These are phyloP conservation scores for Paraphaeosphaeria sporulosa DNA, from an alignment of 2,329 filamentous ascomycete species.

Conservation along the genomic window DNA sequence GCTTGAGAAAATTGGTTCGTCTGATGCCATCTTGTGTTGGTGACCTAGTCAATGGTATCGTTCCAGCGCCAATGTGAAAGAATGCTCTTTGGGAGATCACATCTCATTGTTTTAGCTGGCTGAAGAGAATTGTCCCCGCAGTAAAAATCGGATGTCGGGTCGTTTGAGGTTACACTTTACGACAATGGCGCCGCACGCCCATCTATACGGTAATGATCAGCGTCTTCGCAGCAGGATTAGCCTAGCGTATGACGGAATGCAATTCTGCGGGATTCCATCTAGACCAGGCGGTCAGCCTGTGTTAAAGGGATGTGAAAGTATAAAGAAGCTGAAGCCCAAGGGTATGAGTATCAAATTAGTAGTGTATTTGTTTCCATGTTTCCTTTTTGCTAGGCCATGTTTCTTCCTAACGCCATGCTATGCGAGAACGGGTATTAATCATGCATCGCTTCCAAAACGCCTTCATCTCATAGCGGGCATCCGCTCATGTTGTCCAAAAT, in stretches of 20 bases:
- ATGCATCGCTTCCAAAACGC: conserved; percentile 13
- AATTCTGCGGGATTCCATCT: conserved; percentile 11
- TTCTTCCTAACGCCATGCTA: conserved; percentile 13
- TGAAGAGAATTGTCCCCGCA: not conserved
- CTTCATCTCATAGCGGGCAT: conserved; percentile 7
- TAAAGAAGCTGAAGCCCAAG: not conserved
- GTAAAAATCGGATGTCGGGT: not conserved
- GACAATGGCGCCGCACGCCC: conserved; percentile 1
- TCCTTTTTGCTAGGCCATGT: not conserved
- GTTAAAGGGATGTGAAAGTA: not conserved
- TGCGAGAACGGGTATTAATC: conserved; percentile 15
- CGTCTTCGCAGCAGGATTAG: conserved; percentile 9
- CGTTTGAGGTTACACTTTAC: conserved; percentile 8
- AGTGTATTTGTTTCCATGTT: conserved; percentile 1
- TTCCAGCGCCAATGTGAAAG: not conserved
- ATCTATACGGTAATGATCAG: conserved; percentile 10
- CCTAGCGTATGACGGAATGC: conserved; percentile 16
- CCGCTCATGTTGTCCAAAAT: conserved; percentile 3
- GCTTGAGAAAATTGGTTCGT: not conserved
- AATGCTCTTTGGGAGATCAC: not conserved
- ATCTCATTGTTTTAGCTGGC: not conserved
- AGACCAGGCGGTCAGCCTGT: conserved; percentile 10
- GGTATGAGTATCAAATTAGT: conserved; percentile 5
- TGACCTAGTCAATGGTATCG: not conserved
- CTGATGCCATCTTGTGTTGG: not conserved